Evolutionary conservation across 257 asterid species (phyloP).

Genomic region (Coffea canephora): DNA sequence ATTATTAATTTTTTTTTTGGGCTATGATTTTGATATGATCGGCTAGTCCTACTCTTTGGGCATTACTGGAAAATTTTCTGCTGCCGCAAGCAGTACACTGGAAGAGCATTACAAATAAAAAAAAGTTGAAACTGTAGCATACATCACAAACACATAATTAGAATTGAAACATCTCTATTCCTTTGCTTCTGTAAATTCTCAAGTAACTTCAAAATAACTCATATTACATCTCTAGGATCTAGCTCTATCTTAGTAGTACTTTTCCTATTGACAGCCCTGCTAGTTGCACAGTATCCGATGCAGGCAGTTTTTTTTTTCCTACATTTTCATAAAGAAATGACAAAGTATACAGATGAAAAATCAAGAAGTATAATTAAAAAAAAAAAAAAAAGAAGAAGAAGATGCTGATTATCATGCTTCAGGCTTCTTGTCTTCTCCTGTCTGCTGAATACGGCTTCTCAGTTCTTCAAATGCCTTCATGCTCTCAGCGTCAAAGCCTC

Average conservation of each 20-base stretch:
- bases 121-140: neutral
- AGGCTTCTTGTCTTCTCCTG: constrained; percentile 43
- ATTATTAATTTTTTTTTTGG: too few relatives aligned
- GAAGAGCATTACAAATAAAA: neutral
- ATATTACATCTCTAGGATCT: neutral
- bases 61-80: neutral
- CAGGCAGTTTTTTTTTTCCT: neutral
- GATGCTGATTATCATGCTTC: constrained; percentile 32
- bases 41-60: too few relatives aligned
- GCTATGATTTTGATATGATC: too few relatives aligned
- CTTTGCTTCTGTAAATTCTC: neutral
- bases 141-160: neutral
- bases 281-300: neutral
- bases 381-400: neutral
- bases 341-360: constrained; percentile 39
- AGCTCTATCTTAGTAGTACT: neutral
- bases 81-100: neutral
- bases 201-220: neutral
- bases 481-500: constrained; percentile 98
- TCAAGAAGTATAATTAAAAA: neutral
- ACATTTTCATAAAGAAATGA: constrained; percentile 16
- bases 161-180: neutral
- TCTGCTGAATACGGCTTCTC: constrained; percentile 66
- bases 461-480: constrained; percentile 97
- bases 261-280: neutral